A percentile compares a stretch with the other conserved stretches of the same genome.
phyloP scores from a whole-genome alignment of 1,284 basidiomycete genomes.

The Ganoderma multipileum region DNA sequence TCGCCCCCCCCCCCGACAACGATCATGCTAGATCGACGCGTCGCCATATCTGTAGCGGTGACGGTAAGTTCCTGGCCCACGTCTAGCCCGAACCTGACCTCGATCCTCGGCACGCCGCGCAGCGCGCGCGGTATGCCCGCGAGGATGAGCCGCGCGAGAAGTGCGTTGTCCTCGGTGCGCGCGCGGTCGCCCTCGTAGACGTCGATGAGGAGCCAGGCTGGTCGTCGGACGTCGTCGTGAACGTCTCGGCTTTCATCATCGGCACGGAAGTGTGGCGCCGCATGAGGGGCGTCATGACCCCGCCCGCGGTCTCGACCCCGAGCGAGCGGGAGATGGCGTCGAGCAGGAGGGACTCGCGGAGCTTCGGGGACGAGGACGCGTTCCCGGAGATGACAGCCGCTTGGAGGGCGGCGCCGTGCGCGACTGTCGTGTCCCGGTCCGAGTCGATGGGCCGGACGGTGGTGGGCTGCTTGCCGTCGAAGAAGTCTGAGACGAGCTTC shows the following conservation, averaged over 20 bases:
- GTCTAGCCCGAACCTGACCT: conserved; percentile 98
- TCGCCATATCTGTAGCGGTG: conserved; percentile 45
- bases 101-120: conserved; percentile 97
- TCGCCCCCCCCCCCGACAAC: conserved; percentile 99
- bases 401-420: conserved; percentile 99
- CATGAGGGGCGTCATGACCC: conserved; percentile 98
- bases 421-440: conserved; percentile 99
- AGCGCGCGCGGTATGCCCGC: conserved; percentile 97
- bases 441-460: conserved; percentile 82
- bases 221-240: conserved; percentile 99
- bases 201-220: conserved; percentile 98
- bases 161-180: conserved; percentile 98
- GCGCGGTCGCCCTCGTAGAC: conserved; percentile 99
- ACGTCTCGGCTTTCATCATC: conserved; percentile 98
- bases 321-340: conserved; percentile 97
- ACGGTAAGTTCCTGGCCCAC: conserved; percentile 99
- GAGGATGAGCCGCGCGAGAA: conserved; percentile 99
- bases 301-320: conserved; percentile 98
- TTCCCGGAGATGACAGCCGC: conserved; percentile 98
- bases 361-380: conserved; percentile 95
- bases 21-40: conserved; percentile 41
- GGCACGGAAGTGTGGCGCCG: conserved; percentile 99
- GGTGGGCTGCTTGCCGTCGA: conserved; percentile 57
- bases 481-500: too few species aligned
- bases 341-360: conserved; percentile 94